Percentiles rank a stretch among this genome's conserved stretches.
Evolutionary conservation across 139 green algal genomes (phyloP).

Genomic region (Coccomyxa sp.): DNA sequence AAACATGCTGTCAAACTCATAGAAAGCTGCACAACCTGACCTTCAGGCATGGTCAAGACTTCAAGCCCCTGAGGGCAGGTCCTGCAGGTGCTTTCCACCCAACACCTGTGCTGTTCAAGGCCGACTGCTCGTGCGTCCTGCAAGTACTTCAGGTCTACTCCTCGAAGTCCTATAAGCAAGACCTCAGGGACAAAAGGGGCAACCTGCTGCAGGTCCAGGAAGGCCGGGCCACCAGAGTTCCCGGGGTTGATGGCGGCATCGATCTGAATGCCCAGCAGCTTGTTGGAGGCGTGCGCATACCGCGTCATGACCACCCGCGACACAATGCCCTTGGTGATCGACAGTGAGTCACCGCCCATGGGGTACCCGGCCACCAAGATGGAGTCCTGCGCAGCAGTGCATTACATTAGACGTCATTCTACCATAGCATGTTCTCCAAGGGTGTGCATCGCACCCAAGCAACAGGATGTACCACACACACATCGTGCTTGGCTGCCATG

Average conservation of each 20-base stretch:
- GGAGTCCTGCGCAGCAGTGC: slow-evolving; percentile 38
- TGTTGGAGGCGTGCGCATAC: slow-evolving; percentile 32
- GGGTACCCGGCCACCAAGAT: slow-evolving; percentile 74
- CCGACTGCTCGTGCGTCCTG: too few species aligned
- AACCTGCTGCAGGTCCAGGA: slow-evolving; percentile 44
- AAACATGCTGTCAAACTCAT: too few species aligned
- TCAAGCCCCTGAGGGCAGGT: too few species aligned
- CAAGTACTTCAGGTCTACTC: too few species aligned
- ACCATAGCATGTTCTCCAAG: not conserved
- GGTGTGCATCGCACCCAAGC: too few species aligned
- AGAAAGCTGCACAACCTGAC: too few species aligned
- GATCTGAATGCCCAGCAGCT: slow-evolving; percentile 54
- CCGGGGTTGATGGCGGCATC: slow-evolving; percentile 67
- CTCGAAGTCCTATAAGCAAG: not conserved
- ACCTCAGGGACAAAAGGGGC: not conserved
- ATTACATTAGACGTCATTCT: not conserved
- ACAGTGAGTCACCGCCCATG: slow-evolving; percentile 58
- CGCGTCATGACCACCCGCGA: slow-evolving; percentile 33
- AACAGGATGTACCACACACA: too few species aligned
- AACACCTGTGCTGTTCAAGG: not conserved
- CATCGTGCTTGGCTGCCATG: too few species aligned
- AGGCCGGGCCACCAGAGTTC: slow-evolving; percentile 76
- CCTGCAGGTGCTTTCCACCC: not conserved
- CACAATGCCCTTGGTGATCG: slow-evolving; percentile 54
- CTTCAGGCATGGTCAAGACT: too few species aligned